These are phyloP conservation scores for Salvia rosmarinus DNA, from an alignment of 257 asterid species.

Conservation along the genomic window DNA sequence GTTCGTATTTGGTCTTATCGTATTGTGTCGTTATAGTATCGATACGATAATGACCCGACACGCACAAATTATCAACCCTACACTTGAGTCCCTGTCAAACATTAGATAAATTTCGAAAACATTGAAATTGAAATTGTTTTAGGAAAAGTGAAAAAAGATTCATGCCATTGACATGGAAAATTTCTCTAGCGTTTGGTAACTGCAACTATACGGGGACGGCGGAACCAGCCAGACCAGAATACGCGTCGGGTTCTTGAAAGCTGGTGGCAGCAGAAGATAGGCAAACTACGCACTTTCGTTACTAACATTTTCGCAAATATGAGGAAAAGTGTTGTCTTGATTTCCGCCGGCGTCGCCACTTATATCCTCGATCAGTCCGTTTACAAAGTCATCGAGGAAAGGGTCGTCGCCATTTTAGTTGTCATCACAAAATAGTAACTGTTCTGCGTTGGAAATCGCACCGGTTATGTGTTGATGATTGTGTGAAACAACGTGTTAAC, in stretches of 20 bases:
- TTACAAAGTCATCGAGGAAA: constrained; percentile 16
- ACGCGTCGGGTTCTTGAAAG: constrained; percentile 43
- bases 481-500: neutral
- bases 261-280: constrained; percentile 13
- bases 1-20: no score
- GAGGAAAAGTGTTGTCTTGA: constrained; percentile 31
- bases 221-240: constrained; percentile 50
- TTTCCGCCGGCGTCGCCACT: constrained; percentile 13
- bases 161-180: constrained; percentile 59
- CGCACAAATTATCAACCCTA: no score
- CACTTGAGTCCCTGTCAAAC: constrained; percentile 47
- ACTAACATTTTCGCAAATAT: neutral
- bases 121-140: neutral
- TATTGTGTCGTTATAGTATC: no score
- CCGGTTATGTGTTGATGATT: constrained; percentile 31
- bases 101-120: no score
- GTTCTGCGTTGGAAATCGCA: constrained; percentile 25
- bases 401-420: constrained; percentile 3
- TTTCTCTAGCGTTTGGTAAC: constrained; percentile 65
- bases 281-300: constrained; percentile 12
- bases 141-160: neutral
- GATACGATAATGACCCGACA: no score
- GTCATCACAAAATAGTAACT: constrained; percentile 31
- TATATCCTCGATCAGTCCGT: constrained; percentile 29
- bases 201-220: constrained; percentile 54